Evolutionary conservation across 2,329 filamentous ascomycete species (phyloP), one percentile per base, ranked within the genome.

Genomic region (Chaetothyriales sp.): DNA sequence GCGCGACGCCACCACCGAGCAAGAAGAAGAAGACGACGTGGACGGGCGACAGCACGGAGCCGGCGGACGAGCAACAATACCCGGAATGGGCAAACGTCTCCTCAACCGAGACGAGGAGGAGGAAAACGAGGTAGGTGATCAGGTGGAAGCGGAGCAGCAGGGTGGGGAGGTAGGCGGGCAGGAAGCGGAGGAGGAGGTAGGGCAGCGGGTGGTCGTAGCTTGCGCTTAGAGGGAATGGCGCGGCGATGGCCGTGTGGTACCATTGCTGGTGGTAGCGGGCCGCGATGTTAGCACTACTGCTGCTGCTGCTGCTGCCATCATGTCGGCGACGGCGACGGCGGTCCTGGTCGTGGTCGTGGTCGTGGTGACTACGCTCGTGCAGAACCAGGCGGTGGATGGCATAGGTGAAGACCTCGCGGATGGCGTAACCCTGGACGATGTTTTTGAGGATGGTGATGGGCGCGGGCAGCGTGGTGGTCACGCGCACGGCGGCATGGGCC

Each of bases 381-480:
- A 95, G 74, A 22, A 83, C 53, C 61, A 77, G 76, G 48, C 84
- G 80, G 67, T 94, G 87, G 57, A 86, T 73, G 59, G 79, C 75
- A 64, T 93, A 95, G 51, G 80, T 77, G 9, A 88, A 63, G 62
- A 79, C 72, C 60, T 83, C 81, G 50, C 80, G 71, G n/a, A 75
- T 53, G 1, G 78, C 44, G 12, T 83, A 63, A 0, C 72, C 78
- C 49, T 70, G 63, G 3, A 72, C 53, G 5, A 82, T 61, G 58
- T 80, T 74, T 59, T 74, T 78, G 5, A 70, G 61, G 49, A 84
- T 74, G 0, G 66, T 72, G 73, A 77, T 83, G 1, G 81, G 81
- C 61, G 81, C 70, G 0, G 81, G 81, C 2, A 84, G 64, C 3
- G 65, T 67, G 42, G 77, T 76, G 18, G 77, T 77, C 10, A 84